These are phyloP conservation scores for Oldenlandia corymbosa DNA, from an alignment of 257 asterid genomes.

Conservation along the genomic window DNA sequence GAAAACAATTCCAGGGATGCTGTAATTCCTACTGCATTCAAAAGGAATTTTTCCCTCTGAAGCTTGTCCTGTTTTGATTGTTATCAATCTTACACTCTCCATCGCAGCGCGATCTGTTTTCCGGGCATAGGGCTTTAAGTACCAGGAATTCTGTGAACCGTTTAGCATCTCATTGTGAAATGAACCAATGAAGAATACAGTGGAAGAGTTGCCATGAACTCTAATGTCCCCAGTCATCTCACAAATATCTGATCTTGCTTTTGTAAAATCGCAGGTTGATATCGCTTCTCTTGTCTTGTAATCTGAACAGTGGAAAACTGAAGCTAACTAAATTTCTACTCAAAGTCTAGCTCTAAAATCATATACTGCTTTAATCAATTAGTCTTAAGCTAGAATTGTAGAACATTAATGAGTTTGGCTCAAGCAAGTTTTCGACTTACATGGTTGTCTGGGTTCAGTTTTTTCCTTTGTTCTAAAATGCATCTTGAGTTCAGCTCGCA, in stretches of 20 bases:
- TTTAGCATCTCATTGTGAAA: neutral
- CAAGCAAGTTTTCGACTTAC: conserved; percentile 1
- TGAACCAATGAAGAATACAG: conserved; percentile 36
- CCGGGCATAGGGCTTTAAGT: conserved; percentile 49
- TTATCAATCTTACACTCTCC: conserved; percentile 20
- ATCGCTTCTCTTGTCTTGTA: neutral
- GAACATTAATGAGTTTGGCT: neutral
- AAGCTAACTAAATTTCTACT: too few species aligned
- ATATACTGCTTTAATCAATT: too few species aligned
- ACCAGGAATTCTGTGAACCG: conserved; percentile 17
- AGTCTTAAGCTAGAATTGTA: too few species aligned
- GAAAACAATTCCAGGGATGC: conserved; percentile 38
- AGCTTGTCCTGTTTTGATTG: conserved; percentile 2
- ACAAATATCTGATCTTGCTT: conserved; percentile 38
- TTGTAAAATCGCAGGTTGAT: conserved; percentile 22
- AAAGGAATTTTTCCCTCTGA: conserved; percentile 18
- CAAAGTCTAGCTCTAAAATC: neutral
- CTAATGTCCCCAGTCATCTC: conserved; percentile 56
- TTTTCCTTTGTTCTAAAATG: conserved; percentile 2
- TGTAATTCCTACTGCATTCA: conserved; percentile 34
- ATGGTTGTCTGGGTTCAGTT: neutral
- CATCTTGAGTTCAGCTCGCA: conserved; percentile 3
- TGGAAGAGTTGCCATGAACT: conserved; percentile 38
- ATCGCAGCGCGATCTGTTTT: conserved; percentile 31
- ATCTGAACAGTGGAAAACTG: conserved; percentile 19